These are phyloP conservation scores for Bryoerythrophyllum caledonicum DNA, from an alignment of 225 moss, liverwort and hornwort species.

Conservation along the genomic window DNA sequence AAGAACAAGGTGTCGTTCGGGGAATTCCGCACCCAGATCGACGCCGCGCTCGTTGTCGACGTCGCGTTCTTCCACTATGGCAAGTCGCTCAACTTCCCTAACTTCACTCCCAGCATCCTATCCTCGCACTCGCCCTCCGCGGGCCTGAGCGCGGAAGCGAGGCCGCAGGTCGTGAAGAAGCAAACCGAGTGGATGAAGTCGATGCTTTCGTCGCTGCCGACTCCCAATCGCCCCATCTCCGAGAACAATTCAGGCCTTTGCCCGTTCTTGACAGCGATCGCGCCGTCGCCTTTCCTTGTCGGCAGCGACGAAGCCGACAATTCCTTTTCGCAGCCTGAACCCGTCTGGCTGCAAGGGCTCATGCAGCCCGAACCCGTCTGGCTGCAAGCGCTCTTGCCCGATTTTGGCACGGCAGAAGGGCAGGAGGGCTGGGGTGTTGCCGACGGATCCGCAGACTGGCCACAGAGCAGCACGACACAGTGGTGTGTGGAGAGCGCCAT, in stretches of 20 bases:
- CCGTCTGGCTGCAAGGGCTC: neutral
- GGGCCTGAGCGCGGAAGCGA: neutral
- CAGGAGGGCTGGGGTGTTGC: neutral
- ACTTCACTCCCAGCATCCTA: neutral
- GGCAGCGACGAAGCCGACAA: neutral
- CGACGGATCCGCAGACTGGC: neutral
- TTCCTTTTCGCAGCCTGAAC: neutral
- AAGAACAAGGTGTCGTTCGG: constrained; percentile 14
- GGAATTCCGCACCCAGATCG: neutral
- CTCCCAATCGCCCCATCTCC: neutral
- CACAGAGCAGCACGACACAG: neutral
- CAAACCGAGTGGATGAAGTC: neutral
- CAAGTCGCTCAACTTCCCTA: constrained; percentile 23
- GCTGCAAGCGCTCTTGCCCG: neutral
- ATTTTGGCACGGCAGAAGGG: neutral
- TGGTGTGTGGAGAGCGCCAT: neutral
- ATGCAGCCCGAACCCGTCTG: no score
- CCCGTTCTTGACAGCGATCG: neutral
- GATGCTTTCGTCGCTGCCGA: no score
- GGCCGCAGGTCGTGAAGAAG: neutral
- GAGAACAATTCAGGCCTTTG: neutral
- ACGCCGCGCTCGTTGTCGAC: constrained; percentile 7
- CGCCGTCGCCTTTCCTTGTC: neutral
- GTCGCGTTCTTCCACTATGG: constrained; percentile 11
- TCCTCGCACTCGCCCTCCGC: neutral